Evolutionary conservation across 179 eudicot species (phyloP).

Genomic region (Actinidia chinensis): DNA sequence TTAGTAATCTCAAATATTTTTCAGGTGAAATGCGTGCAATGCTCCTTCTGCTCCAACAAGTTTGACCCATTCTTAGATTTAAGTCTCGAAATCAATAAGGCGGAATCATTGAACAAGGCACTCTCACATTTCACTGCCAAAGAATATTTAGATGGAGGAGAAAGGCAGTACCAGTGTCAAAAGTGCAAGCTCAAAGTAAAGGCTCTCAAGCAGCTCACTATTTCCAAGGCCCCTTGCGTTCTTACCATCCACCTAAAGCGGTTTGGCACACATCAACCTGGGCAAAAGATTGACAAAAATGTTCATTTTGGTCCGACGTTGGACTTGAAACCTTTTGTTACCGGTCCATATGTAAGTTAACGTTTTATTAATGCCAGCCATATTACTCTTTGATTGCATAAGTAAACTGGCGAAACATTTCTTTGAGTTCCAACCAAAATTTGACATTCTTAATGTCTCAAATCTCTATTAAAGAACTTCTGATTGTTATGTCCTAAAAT

Average conservation of each 20-base stretch:
- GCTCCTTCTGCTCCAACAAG: conserved; percentile 77
- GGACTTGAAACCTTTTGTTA: conserved; percentile 83
- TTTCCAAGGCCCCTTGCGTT: conserved; percentile 78
- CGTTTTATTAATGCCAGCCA: neutral
- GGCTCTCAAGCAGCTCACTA: conserved; percentile 89
- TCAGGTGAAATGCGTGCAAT: conserved; percentile 93
- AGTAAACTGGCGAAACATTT: neutral
- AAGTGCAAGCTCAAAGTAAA: conserved; percentile 87
- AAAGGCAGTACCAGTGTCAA: conserved; percentile 77
- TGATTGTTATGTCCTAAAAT: neutral
- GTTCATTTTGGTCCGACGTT: conserved; percentile 66
- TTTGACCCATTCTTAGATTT: conserved; percentile 93
- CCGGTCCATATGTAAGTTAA: conserved; percentile 72
- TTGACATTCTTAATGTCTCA: neutral
- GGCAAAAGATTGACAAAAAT: conserved; percentile 82
- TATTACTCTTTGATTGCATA: neutral
- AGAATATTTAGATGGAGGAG: conserved; percentile 94
- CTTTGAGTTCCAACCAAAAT: too few relatives aligned
- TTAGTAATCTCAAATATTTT: conserved; percentile 5
- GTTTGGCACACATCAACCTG: conserved; percentile 65
- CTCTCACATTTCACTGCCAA: conserved; percentile 71
- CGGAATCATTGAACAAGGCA: conserved; percentile 76
- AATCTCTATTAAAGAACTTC: conserved; percentile 4
- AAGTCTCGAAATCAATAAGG: conserved; percentile 85
- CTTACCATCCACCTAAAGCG: conserved; percentile 89